Conservation (phyloP, 1,139 yeast genomes). For the Magnusiomyces tetraspermus region DNA sequence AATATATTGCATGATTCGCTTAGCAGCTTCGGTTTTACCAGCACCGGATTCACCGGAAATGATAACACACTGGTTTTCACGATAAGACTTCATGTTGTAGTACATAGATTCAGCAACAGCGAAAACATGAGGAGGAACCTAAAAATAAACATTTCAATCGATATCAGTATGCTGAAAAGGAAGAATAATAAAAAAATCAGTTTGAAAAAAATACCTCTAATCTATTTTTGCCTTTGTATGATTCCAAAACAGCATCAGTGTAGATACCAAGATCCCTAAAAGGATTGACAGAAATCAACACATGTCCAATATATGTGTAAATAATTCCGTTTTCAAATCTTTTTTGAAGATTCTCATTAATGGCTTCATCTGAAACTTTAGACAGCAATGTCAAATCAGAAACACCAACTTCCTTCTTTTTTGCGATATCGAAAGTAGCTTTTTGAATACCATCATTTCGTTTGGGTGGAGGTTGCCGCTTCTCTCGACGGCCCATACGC, state of each 20-base stretch:
- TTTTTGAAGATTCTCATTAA: constrained; percentile 83
- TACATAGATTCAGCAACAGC: constrained; percentile 97
- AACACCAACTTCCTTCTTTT: constrained; percentile 95
- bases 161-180: neutral
- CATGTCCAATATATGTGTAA: constrained; percentile 38
- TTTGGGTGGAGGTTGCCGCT: constrained; percentile 41
- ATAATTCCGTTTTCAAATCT: constrained; percentile 84
- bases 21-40: constrained; percentile 98
- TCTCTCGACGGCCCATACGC: constrained; percentile 61
- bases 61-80: constrained; percentile 94
- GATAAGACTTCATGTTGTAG: constrained; percentile 87
- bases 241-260: constrained; percentile 61
- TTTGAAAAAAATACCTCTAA: constrained; percentile 46
- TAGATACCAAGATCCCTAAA: constrained; percentile 94
- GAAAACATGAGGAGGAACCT: constrained; percentile 92
- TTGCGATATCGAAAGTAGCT: constrained; percentile 81
- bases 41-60: constrained; percentile 99
- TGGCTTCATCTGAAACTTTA: constrained; percentile 83
- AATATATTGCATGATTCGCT: constrained; percentile 95
- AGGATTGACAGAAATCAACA: constrained; percentile 87
- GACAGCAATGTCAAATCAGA: constrained; percentile 86
- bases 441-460: constrained; percentile 55
- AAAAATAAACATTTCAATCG: neutral
- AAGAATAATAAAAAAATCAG: neutral
- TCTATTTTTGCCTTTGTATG: constrained; percentile 85